These are phyloP conservation scores for Penicillium nordicum DNA, from an alignment of 2,329 filamentous ascomycete genomes.

Conservation along the genomic window DNA sequence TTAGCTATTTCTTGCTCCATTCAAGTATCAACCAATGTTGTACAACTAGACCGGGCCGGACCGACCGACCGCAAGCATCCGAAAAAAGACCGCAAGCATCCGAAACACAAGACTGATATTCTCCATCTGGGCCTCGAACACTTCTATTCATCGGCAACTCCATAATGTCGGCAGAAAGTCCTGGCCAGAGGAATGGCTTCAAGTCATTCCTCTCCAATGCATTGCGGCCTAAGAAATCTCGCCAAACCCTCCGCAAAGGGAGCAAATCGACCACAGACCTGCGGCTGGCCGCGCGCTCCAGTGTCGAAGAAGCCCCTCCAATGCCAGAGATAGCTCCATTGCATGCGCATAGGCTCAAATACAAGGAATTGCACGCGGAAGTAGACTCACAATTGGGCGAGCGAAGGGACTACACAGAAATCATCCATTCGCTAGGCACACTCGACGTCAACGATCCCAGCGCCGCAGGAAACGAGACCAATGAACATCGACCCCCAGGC, in stretches of 20 bases:
- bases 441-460: constrained; percentile 28
- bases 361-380: constrained; percentile 25
- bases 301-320: constrained; percentile 27
- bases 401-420: constrained; percentile 35
- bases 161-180: constrained; percentile 32
- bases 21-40: neutral
- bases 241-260: constrained; percentile 35
- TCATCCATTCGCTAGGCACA: constrained; percentile 36
- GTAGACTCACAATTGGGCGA: constrained; percentile 39
- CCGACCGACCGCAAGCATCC: neutral
- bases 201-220: constrained; percentile 30
- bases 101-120: constrained; percentile 1
- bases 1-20: neutral
- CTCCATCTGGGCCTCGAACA: constrained; percentile 1
- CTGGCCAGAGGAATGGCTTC: constrained; percentile 30
- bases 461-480: constrained; percentile 10
- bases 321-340: constrained; percentile 34
- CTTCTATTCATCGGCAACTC: neutral
- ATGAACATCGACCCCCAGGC: constrained; percentile 29
- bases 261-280: constrained; percentile 31
- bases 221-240: constrained; percentile 36
- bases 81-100: constrained; percentile 5
- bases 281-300: constrained; percentile 21
- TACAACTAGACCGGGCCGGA: constrained; percentile 9
- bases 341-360: constrained; percentile 35